These are phyloP conservation scores for Raffaelea arxii DNA, from an alignment of 2,329 filamentous ascomycete species.

Conservation along the genomic window DNA sequence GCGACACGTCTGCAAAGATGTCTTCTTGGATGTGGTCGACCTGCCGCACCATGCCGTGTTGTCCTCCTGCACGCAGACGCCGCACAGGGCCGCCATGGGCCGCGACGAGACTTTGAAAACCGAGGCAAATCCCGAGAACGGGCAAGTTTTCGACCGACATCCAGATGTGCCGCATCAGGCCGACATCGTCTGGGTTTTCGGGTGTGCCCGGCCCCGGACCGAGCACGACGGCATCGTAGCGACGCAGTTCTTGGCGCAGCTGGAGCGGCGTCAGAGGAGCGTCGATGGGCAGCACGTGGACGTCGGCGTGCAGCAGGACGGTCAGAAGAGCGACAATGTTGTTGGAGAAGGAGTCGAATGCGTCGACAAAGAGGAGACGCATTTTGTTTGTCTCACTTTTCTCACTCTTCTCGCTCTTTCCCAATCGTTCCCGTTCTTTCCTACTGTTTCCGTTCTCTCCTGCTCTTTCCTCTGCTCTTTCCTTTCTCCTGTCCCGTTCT, in stretches of 20 bases:
- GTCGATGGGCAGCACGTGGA: conserved; percentile 66
- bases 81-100: conserved; percentile 55
- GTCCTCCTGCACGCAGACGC: conserved; percentile 52
- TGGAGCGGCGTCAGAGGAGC: conserved; percentile 34
- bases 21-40: conserved; percentile 29
- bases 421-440: not conserved
- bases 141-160: conserved; percentile 33
- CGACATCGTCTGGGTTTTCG: conserved; percentile 62
- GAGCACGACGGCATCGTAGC: conserved; percentile 78
- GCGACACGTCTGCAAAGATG: conserved; percentile 53
- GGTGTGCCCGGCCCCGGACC: conserved; percentile 87
- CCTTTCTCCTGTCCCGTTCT: conserved; percentile 27
- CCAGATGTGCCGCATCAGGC: conserved; percentile 74
- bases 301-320: conserved; percentile 55
- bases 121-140: conserved; percentile 79
- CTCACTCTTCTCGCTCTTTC: not conserved
- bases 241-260: conserved; percentile 39
- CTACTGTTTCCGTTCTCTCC: not conserved
- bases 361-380: conserved; percentile 76
- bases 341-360: conserved; percentile 94
- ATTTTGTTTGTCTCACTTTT: not conserved
- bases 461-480: not conserved
- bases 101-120: conserved; percentile 70
- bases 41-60: conserved; percentile 71
- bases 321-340: conserved; percentile 82